Base-by-base conservation (phyloP, 2,329 filamentous ascomycete genomes). In the Cladorrhinum sp. region DNA sequence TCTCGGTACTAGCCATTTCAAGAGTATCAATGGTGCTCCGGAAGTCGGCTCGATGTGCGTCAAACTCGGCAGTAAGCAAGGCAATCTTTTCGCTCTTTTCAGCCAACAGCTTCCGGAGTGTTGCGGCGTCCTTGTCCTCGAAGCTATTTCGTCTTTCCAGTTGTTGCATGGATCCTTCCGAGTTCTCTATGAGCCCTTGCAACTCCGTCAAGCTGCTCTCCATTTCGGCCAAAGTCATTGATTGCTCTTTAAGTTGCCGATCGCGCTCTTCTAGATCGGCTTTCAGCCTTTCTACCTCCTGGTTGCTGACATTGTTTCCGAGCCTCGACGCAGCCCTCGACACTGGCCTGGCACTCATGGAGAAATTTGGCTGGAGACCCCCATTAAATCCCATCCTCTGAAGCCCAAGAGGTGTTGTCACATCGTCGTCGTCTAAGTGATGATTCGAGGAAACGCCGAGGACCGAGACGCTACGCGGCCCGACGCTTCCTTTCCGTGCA, bases 81-180 rank as follows among this genome's bases (percentile, higher is more conserved):
- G 89, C 87, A 66, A 99, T 97, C 79, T 93, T 96, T 61, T 99
- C 95, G 70, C 97, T 97, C 82, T 96, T 97, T 76, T 99, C 95
- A 23, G 91, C 85, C 58, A 99, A 77, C 68, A 96, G 77, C n/a
- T 88, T 85, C 58, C 93, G 87, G 60, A 99, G 80, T 71, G 96
- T 90, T 4, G 83, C 73, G 1, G 87, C 82, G 72, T 96, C 93
- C 66, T 87, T 88, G 60, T 90, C 89, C 60, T 88, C 86, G 23
- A 83, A 67, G 67, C 79, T 82, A 66, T 75, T 75, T 64, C 78
- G 76, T 68, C 78, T 73, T 69, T 76, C 66, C 65, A 71, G 71
- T 24, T 36, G 46, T 10, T 46, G 61, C 52, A 67, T 64, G 67
- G 76, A 73, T 61, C 77, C 72, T 61, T 82, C 78, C 63, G 78